A percentile compares a stretch with the other conserved stretches of the same genome.
Evolutionary conservation across 139 green algal genomes (phyloP).

Genomic region (Tetradesmus lagerheimii): DNA sequence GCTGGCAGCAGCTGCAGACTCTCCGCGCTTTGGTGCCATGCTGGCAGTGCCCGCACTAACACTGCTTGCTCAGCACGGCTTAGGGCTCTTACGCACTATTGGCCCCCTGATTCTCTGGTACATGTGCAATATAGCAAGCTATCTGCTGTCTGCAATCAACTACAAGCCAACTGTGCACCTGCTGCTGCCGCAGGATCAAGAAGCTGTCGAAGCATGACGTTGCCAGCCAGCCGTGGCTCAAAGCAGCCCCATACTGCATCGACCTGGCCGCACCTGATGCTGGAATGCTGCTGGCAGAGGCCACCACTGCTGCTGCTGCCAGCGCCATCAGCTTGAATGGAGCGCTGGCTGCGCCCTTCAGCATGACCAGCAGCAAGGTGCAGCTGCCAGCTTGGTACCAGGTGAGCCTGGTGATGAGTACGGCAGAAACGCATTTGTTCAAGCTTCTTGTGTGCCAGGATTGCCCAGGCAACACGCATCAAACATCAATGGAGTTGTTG

Average conservation of each 20-base stretch:
- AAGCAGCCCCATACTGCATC: slow-evolving; percentile 37
- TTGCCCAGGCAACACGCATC: too few species aligned
- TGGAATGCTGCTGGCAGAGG: slow-evolving; percentile 21
- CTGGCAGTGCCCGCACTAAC: too few species aligned
- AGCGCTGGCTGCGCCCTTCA: background rate
- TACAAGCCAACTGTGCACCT: background rate
- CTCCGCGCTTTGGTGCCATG: too few species aligned
- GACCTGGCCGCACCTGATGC: background rate
- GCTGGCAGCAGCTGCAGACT: too few species aligned
- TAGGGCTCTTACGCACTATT: too few species aligned
- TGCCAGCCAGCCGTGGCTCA: background rate
- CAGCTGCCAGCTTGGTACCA: slow-evolving; percentile 25
- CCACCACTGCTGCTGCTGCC: background rate
- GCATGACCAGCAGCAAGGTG: background rate
- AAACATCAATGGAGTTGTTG: too few species aligned
- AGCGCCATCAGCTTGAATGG: background rate
- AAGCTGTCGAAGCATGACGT: background rate
- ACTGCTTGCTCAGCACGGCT: too few species aligned
- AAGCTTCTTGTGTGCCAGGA: too few species aligned
- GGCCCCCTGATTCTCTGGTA: too few species aligned
- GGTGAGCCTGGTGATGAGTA: background rate
- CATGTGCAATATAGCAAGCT: too few species aligned
- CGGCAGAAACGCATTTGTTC: too few species aligned
- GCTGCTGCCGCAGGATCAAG: slow-evolving; percentile 3
- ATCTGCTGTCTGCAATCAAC: too few species aligned